Percentiles rank a stretch among this genome's conserved stretches.
These are phyloP conservation scores for Vinca major DNA, from an alignment of 305 asterid species.

Conservation along the genomic window DNA sequence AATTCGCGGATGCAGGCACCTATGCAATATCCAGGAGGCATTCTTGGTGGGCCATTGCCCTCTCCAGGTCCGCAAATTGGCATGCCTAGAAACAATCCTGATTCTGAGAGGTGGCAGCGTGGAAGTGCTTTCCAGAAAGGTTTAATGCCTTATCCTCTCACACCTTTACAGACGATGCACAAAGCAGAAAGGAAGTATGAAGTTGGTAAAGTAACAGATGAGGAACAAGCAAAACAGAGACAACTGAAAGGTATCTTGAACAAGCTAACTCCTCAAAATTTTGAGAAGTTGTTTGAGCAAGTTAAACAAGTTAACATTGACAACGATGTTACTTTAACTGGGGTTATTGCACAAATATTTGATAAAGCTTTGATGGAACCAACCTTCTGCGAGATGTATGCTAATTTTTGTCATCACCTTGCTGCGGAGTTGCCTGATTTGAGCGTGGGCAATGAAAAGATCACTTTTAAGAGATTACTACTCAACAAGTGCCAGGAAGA, in stretches of 20 bases:
- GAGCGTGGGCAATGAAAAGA: constrained; percentile 28
- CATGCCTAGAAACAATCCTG: constrained; percentile 30
- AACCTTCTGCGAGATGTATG: constrained; percentile 50
- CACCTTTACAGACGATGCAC: constrained; percentile 41
- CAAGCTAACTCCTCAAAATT: constrained; percentile 48
- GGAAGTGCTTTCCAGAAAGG: constrained; percentile 39
- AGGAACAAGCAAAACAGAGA: constrained; percentile 46
- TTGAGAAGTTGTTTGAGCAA: constrained; percentile 41
- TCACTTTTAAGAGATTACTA: constrained; percentile 41
- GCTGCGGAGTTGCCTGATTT: constrained; percentile 35
- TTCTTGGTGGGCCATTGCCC: constrained; percentile 28
- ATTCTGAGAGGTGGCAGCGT: constrained; percentile 42
- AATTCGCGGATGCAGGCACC: constrained; percentile 24
- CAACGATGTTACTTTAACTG: constrained; percentile 29
- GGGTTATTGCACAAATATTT: constrained; percentile 45
- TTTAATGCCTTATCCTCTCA: constrained; percentile 35
- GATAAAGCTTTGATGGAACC: constrained; percentile 48
- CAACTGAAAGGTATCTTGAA: constrained; percentile 37
- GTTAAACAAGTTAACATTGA: constrained; percentile 43
- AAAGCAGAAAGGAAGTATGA: constrained; percentile 39
- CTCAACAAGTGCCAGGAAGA: constrained; percentile 46
- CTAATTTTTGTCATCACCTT: constrained; percentile 35
- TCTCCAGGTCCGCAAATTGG: constrained; percentile 27
- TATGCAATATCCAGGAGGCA: constrained; percentile 22
- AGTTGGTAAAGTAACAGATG: constrained; percentile 36